Evolutionary conservation across 1,284 basidiomycete species (phyloP).

Genomic region (Ganoderma resinaceum): DNA sequence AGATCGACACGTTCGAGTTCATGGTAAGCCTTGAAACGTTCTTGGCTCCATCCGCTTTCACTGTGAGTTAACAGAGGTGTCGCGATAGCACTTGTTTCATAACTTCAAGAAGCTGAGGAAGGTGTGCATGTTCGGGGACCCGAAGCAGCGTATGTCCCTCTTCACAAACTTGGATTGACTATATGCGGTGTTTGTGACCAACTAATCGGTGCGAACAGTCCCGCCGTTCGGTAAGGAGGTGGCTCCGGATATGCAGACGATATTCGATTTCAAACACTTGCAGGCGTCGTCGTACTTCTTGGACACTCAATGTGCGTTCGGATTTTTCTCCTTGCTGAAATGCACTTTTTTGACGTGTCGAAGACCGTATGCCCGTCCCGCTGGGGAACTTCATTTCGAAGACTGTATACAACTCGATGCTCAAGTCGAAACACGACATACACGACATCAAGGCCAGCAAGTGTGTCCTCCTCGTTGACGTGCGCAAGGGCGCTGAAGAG

Average conservation of each 20-base stretch:
- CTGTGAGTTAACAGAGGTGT: too few species aligned
- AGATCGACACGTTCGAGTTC: conserved; percentile 46
- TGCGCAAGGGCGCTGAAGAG: conserved; percentile 47
- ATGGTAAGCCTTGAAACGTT: too few species aligned
- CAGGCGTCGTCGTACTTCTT: conserved; percentile 44
- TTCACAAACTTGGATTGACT: not conserved
- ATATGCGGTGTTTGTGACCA: not conserved
- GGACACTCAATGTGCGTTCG: conserved; percentile 47
- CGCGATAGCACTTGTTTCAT: conserved; percentile 24
- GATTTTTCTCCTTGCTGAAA: not conserved
- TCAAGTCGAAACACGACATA: conserved; percentile 46
- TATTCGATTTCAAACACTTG: conserved; percentile 57
- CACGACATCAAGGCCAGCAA: conserved; percentile 14
- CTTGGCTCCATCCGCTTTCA: too few species aligned
- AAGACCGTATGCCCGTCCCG: conserved; percentile 58
- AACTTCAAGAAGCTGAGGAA: conserved; percentile 41
- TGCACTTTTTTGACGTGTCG: not conserved
- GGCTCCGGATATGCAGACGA: conserved; percentile 47
- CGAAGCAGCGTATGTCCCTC: conserved; percentile 50
- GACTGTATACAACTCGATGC: conserved; percentile 47
- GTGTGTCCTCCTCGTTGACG: conserved; percentile 49
- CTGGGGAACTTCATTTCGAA: conserved; percentile 56
- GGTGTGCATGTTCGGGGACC: conserved; percentile 54
- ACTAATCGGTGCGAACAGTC: conserved; percentile 41
- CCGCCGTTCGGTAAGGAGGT: conserved; percentile 55